A percentile compares a stretch with the other conserved stretches of the same genome.
Conservation (phyloP, 176 grass and related monocot genomes). For the Metroxylon sagu region DNA sequence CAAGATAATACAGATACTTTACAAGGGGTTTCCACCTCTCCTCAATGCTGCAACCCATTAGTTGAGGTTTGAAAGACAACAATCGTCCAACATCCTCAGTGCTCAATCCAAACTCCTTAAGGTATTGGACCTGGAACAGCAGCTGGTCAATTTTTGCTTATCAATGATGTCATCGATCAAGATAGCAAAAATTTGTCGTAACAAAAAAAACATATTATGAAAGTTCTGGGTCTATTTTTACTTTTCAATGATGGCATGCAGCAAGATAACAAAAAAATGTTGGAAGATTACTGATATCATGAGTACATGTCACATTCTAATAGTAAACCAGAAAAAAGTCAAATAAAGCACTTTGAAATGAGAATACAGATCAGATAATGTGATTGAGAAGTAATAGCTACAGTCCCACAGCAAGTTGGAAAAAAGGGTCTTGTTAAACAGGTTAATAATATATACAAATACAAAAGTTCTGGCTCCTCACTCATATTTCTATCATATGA, state of each 20-base stretch:
- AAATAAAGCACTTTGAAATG: too few species aligned
- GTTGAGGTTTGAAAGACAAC: slow-evolving; percentile 79
- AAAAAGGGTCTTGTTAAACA: too few species aligned
- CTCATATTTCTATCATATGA: too few species aligned
- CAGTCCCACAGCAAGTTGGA: too few species aligned
- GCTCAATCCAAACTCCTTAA: slow-evolving; percentile 69
- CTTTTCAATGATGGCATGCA: not conserved
- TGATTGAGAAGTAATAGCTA: too few species aligned
- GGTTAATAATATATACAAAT: too few species aligned
- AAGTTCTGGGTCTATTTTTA: not conserved
- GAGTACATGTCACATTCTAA: not conserved
- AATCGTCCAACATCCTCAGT: slow-evolving; percentile 56
- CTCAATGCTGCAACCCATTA: slow-evolving; percentile 91
- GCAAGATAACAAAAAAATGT: not conserved
- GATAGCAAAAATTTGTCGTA: too few species aligned
- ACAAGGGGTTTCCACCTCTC: slow-evolving; percentile 94
- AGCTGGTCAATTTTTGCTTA: not conserved
- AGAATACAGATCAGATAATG: too few species aligned
- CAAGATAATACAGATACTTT: slow-evolving; percentile 76
- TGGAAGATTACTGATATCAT: not conserved
- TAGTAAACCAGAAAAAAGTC: too few species aligned
- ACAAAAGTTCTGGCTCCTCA: too few species aligned
- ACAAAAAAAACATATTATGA: not conserved
- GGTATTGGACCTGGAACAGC: slow-evolving; percentile 59
- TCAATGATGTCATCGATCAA: not conserved